A percentile compares a stretch with the other conserved stretches of the same genome.
Evolutionary conservation across 768 basidiomycete species (phyloP).

Genomic region (Bullera alba): DNA sequence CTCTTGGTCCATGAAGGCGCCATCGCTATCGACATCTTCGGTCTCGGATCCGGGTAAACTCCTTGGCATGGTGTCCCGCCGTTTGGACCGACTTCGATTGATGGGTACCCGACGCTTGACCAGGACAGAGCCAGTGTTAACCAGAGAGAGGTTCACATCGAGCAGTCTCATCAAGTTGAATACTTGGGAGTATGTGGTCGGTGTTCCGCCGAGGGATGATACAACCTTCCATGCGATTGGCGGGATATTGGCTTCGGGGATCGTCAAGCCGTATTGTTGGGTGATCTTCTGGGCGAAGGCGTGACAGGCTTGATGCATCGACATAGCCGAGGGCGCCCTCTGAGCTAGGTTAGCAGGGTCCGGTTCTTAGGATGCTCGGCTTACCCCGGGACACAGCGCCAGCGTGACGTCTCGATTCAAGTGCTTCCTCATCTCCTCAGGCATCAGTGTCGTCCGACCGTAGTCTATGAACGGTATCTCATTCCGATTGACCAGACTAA

Average conservation of each 20-base stretch:
- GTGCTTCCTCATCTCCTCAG: conserved; percentile 58
- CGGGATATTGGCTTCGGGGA: conserved; percentile 68
- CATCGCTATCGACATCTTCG: background rate
- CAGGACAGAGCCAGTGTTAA: conserved; percentile 5
- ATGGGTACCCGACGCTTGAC: background rate
- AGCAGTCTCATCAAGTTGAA: conserved; percentile 18
- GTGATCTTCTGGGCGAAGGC: conserved; percentile 59
- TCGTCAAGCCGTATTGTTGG: conserved; percentile 54
- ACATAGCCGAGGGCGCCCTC: conserved; percentile 59
- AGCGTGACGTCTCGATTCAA: conserved; percentile 63
- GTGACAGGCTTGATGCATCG: conserved; percentile 58
- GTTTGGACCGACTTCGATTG: background rate
- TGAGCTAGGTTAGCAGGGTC: conserved; percentile 44
- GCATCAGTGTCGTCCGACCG: conserved; percentile 53
- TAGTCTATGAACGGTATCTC: conserved; percentile 75
- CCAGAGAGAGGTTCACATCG: conserved; percentile 24
- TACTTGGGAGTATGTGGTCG: conserved; percentile 25
- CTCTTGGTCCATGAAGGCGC: too few relatives aligned
- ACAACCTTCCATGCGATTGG: conserved; percentile 72
- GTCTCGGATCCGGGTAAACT: conserved; percentile 53
- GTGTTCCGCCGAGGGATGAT: conserved; percentile 62
- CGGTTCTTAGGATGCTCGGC: conserved; percentile 28
- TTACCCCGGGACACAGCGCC: conserved; percentile 65
- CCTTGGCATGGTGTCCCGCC: background rate
- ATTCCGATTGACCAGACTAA: conserved; percentile 66